Evolutionary conservation across 371 early-diverging fungal genomes (phyloP), one percentile per base, ranked within the genome.

Genomic region (Apophysomyces ossiformis): DNA sequence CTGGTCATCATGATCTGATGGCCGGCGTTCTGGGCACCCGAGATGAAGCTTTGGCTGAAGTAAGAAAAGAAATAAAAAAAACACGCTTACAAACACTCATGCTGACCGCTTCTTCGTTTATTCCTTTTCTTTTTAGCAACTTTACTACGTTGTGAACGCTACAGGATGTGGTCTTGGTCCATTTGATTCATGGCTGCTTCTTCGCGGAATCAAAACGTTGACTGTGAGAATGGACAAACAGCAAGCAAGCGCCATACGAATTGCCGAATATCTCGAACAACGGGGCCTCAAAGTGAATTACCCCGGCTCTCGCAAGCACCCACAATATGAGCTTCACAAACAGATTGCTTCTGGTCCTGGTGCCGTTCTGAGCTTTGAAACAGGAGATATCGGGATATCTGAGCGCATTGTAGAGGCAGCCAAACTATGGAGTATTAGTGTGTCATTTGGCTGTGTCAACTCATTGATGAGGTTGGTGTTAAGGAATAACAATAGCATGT

Each of bases 401-500:
- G 91, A 92, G 69, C 82, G 89, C 50, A 88, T 98, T 62, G 96
- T 96, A 0, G 95, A 95, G 72, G 84, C 86, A 7, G 88, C 94
- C 9, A 85, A 87, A 47, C 69, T 97, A 41, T 98, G 93, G 93
- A 90, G 91, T 44, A 97, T 97, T 67, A 92, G 92, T 64, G 98
- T 97, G 57, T 93, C 93, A 65, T 97, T 98, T 88, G 98, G 98
- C 7, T 95, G 96, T 75, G 94, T 98, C 65, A 96, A 98, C 78
- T 95, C 96, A 39, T 85, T 98, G 66, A 96, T 98, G 68, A 94
- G 91, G 92, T 92, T 76, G 60, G 69, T 26, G 41, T 56, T 45
- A 41, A 4, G 32, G 32, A 26, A 26, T 26, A 26, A 26, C 32
- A 26, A 26, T 26, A 3, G 3, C 3, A 26, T 26, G 32, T 26